These are phyloP conservation scores for Lentinula raphanica DNA, from an alignment of 768 basidiomycete genomes.

Conservation along the genomic window DNA sequence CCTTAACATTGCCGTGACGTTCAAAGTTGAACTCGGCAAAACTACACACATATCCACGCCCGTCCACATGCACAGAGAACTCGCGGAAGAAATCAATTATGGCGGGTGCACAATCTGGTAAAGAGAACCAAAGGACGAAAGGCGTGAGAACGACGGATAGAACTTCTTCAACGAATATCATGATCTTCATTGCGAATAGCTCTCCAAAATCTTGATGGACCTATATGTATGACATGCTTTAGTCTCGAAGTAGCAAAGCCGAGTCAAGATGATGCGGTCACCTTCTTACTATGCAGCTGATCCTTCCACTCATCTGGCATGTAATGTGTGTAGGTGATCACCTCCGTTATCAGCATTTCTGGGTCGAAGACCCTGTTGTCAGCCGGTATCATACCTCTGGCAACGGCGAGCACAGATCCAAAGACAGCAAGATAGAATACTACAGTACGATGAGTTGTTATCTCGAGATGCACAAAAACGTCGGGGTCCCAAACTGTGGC, in stretches of 20 bases:
- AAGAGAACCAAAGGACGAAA: conserved; percentile 88
- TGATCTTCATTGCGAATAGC: conserved; percentile 89
- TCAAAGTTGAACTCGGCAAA: conserved; percentile 99
- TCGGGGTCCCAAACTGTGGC: conserved; percentile 93
- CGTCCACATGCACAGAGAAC: conserved; percentile 95
- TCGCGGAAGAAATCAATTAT: conserved; percentile 98
- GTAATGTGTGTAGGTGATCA: conserved; percentile 92
- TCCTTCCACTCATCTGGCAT: conserved; percentile 92
- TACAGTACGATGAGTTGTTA: conserved; percentile 88
- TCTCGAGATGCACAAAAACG: conserved; percentile 88
- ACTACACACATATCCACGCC: conserved; percentile 93
- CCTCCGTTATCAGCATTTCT: conserved; percentile 86
- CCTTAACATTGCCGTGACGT: conserved; percentile 88
- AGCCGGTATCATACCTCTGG: conserved; percentile 93
- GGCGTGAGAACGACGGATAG: conserved; percentile 91
- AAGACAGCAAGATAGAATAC: conserved; percentile 91
- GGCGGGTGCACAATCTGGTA: conserved; percentile 83
- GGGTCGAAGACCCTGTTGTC: conserved; percentile 93
- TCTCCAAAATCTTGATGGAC: conserved; percentile 89
- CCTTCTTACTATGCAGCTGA: conserved; percentile 83
- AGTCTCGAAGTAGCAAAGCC: neutral
- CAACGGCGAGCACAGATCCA: conserved; percentile 81
- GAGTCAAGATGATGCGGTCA: conserved; percentile 21
- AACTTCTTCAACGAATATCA: conserved; percentile 84
- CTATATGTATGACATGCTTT: conserved; percentile 28